Conservation (phyloP, 163 green algal species). For the Chlamydomonas reinhardtii region DNA sequence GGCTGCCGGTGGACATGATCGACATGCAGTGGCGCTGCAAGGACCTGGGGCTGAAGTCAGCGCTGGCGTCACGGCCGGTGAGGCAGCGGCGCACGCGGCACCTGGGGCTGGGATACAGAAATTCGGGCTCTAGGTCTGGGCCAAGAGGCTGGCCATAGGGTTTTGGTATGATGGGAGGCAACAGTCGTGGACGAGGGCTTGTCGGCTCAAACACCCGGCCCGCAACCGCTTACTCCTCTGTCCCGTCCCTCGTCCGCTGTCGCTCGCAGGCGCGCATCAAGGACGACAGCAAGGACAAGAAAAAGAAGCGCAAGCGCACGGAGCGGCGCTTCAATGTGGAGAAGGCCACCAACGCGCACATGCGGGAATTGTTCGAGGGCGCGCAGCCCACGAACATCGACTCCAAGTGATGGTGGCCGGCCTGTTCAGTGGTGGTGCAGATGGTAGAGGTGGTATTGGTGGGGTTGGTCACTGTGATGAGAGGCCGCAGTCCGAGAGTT, state of each 20-base stretch:
- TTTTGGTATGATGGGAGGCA: too few relatives aligned
- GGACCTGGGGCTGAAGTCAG: slow-evolving; percentile 37
- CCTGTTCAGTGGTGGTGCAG: too few relatives aligned
- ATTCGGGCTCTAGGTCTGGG: too few relatives aligned
- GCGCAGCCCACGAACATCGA: slow-evolving; percentile 38
- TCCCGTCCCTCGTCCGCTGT: too few relatives aligned
- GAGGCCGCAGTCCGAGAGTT: too few relatives aligned
- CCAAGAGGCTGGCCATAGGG: too few relatives aligned
- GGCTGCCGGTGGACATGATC: slow-evolving; percentile 16
- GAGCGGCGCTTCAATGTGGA: slow-evolving; percentile 44
- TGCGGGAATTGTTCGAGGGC: slow-evolving; percentile 46
- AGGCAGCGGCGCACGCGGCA: background rate
- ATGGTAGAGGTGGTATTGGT: too few relatives aligned
- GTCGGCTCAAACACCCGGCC: too few relatives aligned
- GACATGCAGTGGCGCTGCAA: slow-evolving; percentile 10
- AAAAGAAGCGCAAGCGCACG: slow-evolving; percentile 27
- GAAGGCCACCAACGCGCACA: slow-evolving; percentile 51
- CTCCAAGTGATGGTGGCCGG: background rate
- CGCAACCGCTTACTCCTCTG: too few relatives aligned
- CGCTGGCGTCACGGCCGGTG: slow-evolving; percentile 18
- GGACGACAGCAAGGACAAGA: slow-evolving; percentile 10
- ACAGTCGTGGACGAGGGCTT: too few relatives aligned
- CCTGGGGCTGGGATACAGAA: too few relatives aligned
- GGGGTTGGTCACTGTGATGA: too few relatives aligned
- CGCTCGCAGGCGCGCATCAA: background rate